These are phyloP conservation scores for Acanthamoeba sp. DNA, from an alignment of 208 protist species.

Conservation along the genomic window DNA sequence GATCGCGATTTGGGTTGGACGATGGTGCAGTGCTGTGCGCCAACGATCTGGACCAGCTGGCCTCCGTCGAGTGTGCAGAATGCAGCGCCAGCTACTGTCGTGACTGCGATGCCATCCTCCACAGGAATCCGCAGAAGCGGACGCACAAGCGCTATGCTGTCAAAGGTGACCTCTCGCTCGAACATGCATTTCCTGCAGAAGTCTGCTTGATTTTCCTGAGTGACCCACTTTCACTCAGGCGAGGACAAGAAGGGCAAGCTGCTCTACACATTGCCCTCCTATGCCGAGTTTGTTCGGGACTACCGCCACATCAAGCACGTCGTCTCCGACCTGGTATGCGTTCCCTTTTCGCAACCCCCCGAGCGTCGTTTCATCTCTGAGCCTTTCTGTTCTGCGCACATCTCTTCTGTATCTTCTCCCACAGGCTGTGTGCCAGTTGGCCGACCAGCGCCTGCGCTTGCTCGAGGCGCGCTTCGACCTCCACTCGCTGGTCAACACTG, in stretches of 20 bases:
- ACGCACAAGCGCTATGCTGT: background rate
- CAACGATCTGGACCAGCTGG: slow-evolving; percentile 19
- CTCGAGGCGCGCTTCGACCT: slow-evolving; percentile 90
- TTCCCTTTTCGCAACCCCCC: too few relatives aligned
- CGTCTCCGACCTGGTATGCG: background rate
- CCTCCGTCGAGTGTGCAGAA: background rate
- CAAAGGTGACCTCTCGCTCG: background rate
- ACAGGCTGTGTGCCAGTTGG: slow-evolving; percentile 1
- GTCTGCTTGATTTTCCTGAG: background rate
- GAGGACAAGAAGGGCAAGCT: background rate
- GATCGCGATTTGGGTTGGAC: background rate
- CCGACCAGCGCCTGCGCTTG: slow-evolving; percentile 31
- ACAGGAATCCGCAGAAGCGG: background rate
- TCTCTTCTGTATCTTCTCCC: background rate
- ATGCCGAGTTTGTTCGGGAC: slow-evolving; percentile 43
- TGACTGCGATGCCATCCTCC: slow-evolving; percentile 28
- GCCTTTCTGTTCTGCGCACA: too few relatives aligned
- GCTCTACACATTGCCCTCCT: background rate
- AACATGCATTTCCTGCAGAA: background rate
- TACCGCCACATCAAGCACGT: slow-evolving; percentile 62
- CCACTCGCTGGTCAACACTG: slow-evolving; percentile 95
- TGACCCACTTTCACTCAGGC: background rate
- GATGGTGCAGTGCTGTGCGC: background rate
- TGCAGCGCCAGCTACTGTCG: slow-evolving; percentile 20
- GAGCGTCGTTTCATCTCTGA: too few relatives aligned